phyloP scores from a whole-genome alignment of 73 alveolate species.

The Paramecium biaurelia region DNA sequence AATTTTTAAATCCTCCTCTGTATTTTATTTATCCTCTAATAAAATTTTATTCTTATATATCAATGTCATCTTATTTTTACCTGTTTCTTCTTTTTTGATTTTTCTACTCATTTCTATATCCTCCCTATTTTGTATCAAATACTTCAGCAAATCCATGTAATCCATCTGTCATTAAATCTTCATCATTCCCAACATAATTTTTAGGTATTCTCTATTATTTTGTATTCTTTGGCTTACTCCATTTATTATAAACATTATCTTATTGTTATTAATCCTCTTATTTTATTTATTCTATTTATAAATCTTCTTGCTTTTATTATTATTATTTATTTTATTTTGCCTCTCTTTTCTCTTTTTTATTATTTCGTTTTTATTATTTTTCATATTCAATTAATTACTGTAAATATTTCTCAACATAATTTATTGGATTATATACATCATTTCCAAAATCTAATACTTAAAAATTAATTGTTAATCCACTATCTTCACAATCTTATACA shows the following conservation, averaged over 20 bases:
- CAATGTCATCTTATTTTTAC: background rate
- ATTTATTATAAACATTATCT: background rate
- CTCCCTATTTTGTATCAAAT: background rate
- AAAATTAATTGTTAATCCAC: background rate
- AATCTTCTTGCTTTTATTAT: background rate
- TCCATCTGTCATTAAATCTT: background rate
- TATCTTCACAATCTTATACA: background rate
- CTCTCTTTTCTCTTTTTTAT: background rate
- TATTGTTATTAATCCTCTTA: background rate
- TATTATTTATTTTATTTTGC: background rate
- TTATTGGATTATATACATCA: background rate
- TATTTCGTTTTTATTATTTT: background rate
- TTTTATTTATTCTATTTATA: background rate
- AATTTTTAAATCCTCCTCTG: background rate
- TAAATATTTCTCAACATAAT: background rate
- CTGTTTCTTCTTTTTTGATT: background rate
- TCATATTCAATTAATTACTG: background rate
- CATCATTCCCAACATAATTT: background rate
- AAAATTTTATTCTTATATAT: background rate
- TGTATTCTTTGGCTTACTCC: background rate
- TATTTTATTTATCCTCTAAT: background rate
- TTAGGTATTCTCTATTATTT: background rate
- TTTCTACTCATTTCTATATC: background rate
- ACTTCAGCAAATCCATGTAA: background rate
- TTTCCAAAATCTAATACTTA: background rate